Percentiles rank a stretch among this genome's conserved stretches.
Conservation (phyloP, 371 early-diverging fungal genomes). For the Zancudomyces culisetae region DNA sequence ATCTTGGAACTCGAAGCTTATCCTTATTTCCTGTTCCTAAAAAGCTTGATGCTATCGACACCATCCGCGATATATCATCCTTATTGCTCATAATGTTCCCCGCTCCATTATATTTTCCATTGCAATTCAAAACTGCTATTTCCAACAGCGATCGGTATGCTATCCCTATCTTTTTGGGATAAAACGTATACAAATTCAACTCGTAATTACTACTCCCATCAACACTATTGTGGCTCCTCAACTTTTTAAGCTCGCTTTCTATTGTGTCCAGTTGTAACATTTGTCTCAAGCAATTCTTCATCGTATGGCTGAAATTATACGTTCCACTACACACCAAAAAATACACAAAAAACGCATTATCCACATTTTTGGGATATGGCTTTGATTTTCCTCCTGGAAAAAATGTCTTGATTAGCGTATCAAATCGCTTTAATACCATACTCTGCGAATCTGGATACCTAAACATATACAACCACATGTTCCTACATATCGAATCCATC, state of each 20-base stretch:
- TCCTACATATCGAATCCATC: conserved; percentile 56
- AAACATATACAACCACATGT: conserved; percentile 86
- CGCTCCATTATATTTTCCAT: background rate
- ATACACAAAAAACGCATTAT: conserved; percentile 53
- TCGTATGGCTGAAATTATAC: conserved; percentile 58
- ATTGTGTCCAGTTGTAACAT: conserved; percentile 39
- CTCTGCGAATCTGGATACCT: conserved; percentile 53
- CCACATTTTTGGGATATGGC: conserved; percentile 48
- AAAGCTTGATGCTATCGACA: no score
- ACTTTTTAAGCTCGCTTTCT: background rate
- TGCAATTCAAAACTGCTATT: background rate
- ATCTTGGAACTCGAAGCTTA: background rate
- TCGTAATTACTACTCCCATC: background rate
- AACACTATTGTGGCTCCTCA: background rate
- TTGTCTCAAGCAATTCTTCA: conserved; percentile 42
- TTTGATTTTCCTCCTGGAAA: conserved; percentile 46
- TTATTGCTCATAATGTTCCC: no score
- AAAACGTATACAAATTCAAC: background rate
- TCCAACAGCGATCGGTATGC: conserved; percentile 3
- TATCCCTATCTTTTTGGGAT: background rate
- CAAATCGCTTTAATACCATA: conserved; percentile 16
- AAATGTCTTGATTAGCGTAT: conserved; percentile 28
- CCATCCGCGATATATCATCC: no score
- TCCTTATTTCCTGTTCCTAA: no score
- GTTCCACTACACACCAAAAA: conserved; percentile 61